Evolutionary conservation across 148 eudicot genomes (phyloP), one percentile per base, ranked within the genome.

Genomic region (Rhododendron vialii): DNA sequence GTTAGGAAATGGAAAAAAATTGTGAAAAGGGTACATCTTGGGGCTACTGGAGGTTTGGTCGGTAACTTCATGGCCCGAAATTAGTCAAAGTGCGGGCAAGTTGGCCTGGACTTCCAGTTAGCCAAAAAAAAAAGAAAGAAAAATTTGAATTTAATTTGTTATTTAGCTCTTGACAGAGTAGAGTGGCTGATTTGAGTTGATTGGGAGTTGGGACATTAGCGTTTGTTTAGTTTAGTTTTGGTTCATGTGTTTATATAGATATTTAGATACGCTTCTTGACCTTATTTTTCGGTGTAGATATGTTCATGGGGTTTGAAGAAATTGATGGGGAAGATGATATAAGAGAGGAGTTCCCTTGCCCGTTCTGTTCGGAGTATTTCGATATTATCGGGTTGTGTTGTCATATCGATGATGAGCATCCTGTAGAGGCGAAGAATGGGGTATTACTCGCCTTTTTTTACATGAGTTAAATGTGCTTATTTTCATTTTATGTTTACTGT

Each of bases 381-480:
- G 99, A 96, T 78, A 96, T 96, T 50, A 92, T 96, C 65, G 99
- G 99, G 9, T 87, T 96, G 63, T 96, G 99, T 88, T 93, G 98
- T 88, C 99, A 96, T 89, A 94, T 96, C 43, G 98, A 95, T 63
- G 98, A 96, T 41, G 98, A 95, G 80, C 99, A 96, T 86, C 98
- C 98, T 79, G 88, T 86, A 78, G 99, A 95, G 90, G 93, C 95
- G 28, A 96, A 88, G 81, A 94, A 96, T 91, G 99, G 98, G 98
- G 98, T 96, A 94, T 65, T 61, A 14, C 51, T 80, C 43, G 26
- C 53, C 22, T 6, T 43, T 75, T 73, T 7, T 38, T 28, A 57
- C 74, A 15, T 43, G 24, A 48, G 22, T 63, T 82, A 26, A 38
- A n/a, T 53, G 20, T 48, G 51, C 88, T 67, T 30, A 84, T 84